Base-by-base conservation (phyloP, 345 rosid genomes). In the Ceriops zippeliana region DNA sequence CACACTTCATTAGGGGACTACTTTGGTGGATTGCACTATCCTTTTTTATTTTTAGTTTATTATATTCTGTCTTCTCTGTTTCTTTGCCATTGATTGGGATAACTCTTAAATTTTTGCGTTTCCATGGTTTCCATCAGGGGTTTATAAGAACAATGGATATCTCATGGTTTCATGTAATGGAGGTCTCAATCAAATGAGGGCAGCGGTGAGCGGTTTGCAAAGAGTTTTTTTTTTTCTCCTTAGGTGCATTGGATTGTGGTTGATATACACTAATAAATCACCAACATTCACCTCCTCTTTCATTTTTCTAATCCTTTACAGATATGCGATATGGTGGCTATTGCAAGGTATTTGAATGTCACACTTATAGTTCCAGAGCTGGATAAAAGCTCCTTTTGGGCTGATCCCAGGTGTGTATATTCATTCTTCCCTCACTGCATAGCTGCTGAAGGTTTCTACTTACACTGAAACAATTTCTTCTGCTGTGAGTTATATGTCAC, bases 141-240 rank as follows among this genome's bases (percentile, higher is more conserved):
- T 86, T 62, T 96, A 96, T 84, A 86, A 84, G 78, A 92, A 92
- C 90, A 96, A 92, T 73, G 98, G 98, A 46, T 92, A 96, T 70
- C 85, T 92, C 72, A 83, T 96, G 93, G 91, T 90, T 72, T 96
- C 98, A 11, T 89, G 92, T 77, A 91, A 87, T 81, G 97, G 97
- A 63, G 97, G 97, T 78, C 97, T 90, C 59, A 90, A 90, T 80
- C 97, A 90, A 81, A 90, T 90, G 97, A 81, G 97, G 75, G 90
- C 97, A 47, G 97, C 95, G 52, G 97, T 90, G 73, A 84, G 82
- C 77, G 65, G 61, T 58, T 72, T 52, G 67, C 67, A 28, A 46
- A 51, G 30, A 35, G 22, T 54, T 10, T 21, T n/a, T 56, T 59
- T 21, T 28, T 28, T 28, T 28, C 26, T 13, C 10, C 32, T 3